phyloP scores from a whole-genome alignment of 2,329 filamentous ascomycete genomes.

The Lizonia empirigonia region DNA sequence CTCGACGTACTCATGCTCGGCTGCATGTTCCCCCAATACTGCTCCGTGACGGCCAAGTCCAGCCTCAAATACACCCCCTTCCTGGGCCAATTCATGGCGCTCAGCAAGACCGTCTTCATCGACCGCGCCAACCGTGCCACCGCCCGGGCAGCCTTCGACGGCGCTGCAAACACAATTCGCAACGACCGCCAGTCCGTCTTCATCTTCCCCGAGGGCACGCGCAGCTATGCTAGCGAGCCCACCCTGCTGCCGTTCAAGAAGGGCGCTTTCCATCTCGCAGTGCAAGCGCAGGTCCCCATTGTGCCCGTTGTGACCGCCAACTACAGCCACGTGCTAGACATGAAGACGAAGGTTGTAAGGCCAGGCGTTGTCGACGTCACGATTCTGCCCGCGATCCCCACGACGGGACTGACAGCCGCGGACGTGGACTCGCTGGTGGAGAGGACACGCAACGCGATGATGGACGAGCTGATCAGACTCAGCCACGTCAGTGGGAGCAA shows the following conservation, averaged over 20 bases:
- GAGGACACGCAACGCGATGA: conserved; percentile 44
- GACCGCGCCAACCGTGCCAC: conserved; percentile 84
- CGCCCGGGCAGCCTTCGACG: conserved; percentile 82
- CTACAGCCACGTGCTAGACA: conserved; percentile 55
- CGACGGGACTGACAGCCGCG: conserved; percentile 41
- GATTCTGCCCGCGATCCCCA: conserved; percentile 45
- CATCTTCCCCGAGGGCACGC: conserved; percentile 91
- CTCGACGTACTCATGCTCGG: conserved; percentile 93
- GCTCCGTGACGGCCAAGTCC: conserved; percentile 90
- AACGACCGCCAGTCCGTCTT: conserved; percentile 70
- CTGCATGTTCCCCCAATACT: conserved; percentile 86
- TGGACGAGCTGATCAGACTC: conserved; percentile 44
- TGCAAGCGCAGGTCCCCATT: conserved; percentile 92
- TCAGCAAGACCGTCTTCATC: conserved; percentile 93
- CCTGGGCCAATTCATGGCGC: conserved; percentile 87
- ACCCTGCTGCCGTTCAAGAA: conserved; percentile 96
- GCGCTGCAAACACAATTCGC: conserved; percentile 80
- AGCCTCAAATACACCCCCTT: conserved; percentile 79
- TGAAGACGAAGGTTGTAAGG: conserved; percentile 51
- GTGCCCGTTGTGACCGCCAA: conserved; percentile 72
- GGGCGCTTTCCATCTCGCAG: conserved; percentile 93
- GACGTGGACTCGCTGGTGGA: conserved; percentile 44
- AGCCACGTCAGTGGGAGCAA: conserved; percentile 33
- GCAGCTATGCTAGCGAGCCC: conserved; percentile 84
- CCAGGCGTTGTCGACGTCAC: conserved; percentile 62